Percentiles rank a stretch among this genome's conserved stretches.
Evolutionary conservation across 2,329 filamentous ascomycete species (phyloP).

Genomic region (Pseudodiploospora longispora): DNA sequence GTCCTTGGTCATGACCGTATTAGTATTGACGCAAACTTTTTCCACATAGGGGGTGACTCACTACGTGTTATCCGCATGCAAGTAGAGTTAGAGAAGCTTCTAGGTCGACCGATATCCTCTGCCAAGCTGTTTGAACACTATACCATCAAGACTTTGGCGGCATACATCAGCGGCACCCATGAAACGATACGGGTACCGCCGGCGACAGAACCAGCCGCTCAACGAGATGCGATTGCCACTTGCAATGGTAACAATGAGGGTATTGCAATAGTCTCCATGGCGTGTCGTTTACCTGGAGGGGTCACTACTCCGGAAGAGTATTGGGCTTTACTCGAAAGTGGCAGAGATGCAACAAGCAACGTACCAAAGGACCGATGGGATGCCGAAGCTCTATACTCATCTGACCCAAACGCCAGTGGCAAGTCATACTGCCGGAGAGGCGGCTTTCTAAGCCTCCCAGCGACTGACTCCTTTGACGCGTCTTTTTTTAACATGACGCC

Average conservation of each 20-base stretch:
- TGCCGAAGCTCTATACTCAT: constrained; percentile 24
- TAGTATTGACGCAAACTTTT: constrained; percentile 13
- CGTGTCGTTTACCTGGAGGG: constrained; percentile 31
- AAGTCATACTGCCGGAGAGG: constrained; percentile 10
- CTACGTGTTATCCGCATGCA: constrained; percentile 11
- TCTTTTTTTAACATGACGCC: constrained; percentile 39
- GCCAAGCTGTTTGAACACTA: constrained; percentile 11
- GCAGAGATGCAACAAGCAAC: constrained; percentile 26
- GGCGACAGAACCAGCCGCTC: neutral
- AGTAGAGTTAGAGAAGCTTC: constrained; percentile 6
- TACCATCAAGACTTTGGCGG: constrained; percentile 9
- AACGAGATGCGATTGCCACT: neutral
- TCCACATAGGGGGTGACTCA: constrained; percentile 15
- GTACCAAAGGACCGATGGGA: constrained; percentile 37
- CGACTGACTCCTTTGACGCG: constrained; percentile 30
- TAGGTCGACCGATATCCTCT: constrained; percentile 5
- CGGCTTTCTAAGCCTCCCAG: constrained; percentile 6
- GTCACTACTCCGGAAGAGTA: constrained; percentile 29
- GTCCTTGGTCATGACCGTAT: constrained; percentile 11
- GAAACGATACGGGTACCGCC: neutral
- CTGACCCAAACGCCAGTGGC: constrained; percentile 18
- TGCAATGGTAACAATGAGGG: constrained; percentile 4
- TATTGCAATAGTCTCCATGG: constrained; percentile 33
- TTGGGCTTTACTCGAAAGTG: constrained; percentile 29
- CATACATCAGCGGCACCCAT: constrained; percentile 1